These are phyloP conservation scores for Brassica hybrid DNA, from an alignment of 441 rosid genomes.

Conservation along the genomic window DNA sequence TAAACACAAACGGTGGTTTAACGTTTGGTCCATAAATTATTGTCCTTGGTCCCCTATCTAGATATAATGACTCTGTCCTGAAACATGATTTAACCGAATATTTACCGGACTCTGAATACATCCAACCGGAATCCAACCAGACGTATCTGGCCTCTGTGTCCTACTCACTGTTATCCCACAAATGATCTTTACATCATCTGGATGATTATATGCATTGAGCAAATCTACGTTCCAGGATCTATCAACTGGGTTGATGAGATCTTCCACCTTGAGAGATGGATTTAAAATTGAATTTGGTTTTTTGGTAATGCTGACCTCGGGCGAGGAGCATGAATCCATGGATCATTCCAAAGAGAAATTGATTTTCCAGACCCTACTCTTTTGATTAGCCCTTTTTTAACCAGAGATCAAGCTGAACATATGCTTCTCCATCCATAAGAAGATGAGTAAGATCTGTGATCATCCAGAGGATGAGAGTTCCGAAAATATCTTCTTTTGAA, in stretches of 20 bases:
- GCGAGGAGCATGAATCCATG: not conserved
- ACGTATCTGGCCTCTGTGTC: not conserved
- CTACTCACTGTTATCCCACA: not conserved
- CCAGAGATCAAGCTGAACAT: not conserved
- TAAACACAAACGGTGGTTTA: too few relatives aligned
- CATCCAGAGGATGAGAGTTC: too few relatives aligned
- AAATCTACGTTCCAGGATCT: not conserved
- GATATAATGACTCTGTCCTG: too few relatives aligned
- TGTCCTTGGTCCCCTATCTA: too few relatives aligned
- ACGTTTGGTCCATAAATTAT: too few relatives aligned
- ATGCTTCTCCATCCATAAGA: not conserved
- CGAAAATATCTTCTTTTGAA: too few relatives aligned
- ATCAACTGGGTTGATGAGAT: not conserved
- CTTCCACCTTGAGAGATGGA: not conserved
- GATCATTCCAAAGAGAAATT: not conserved
- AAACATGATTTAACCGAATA: too few relatives aligned
- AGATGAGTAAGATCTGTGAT: too few relatives aligned
- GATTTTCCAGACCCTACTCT: not conserved
- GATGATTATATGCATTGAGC: not conserved
- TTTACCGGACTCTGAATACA: too few relatives aligned
- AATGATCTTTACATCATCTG: not conserved
- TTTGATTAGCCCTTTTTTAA: not conserved
- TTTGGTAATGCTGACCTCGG: not conserved
- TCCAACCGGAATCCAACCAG: not conserved
- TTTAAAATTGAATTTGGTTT: not conserved